A percentile compares a stretch with the other conserved stretches of the same genome.
These are phyloP conservation scores for Mortierella sp. DNA, from an alignment of 371 early-diverging fungal genomes.

Conservation along the genomic window DNA sequence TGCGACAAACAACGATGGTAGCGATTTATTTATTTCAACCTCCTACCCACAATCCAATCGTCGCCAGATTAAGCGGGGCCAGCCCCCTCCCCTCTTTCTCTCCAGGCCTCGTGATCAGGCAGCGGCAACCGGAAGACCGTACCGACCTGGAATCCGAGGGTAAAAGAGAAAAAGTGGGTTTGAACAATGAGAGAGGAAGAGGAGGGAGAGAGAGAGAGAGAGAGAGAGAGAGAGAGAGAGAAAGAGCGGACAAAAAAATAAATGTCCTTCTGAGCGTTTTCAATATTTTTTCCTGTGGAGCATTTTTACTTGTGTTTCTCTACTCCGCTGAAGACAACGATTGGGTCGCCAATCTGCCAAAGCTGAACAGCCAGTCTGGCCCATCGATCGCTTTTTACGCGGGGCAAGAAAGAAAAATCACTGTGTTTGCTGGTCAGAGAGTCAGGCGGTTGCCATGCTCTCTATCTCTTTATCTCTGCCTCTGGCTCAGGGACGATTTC, in stretches of 20 bases:
- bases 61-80: background rate
- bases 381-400: background rate
- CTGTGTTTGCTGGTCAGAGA: background rate
- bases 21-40: background rate
- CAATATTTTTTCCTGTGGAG: background rate
- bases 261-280: background rate
- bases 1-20: background rate
- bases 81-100: background rate
- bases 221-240: background rate
- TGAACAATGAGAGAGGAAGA: background rate
- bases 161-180: background rate
- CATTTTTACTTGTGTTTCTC: background rate
- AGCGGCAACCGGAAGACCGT: background rate
- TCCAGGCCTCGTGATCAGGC: background rate
- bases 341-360: background rate
- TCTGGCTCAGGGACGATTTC: background rate
- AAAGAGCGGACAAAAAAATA: background rate
- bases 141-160: background rate
- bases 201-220: background rate
- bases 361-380: background rate
- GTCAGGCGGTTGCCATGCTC: constrained; percentile 1
- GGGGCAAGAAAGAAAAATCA: background rate
- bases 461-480: no score
- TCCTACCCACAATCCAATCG: background rate
- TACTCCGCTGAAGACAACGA: background rate